Conservation (phyloP, 1,284 basidiomycete species). For the Fomitopsis betulina region DNA sequence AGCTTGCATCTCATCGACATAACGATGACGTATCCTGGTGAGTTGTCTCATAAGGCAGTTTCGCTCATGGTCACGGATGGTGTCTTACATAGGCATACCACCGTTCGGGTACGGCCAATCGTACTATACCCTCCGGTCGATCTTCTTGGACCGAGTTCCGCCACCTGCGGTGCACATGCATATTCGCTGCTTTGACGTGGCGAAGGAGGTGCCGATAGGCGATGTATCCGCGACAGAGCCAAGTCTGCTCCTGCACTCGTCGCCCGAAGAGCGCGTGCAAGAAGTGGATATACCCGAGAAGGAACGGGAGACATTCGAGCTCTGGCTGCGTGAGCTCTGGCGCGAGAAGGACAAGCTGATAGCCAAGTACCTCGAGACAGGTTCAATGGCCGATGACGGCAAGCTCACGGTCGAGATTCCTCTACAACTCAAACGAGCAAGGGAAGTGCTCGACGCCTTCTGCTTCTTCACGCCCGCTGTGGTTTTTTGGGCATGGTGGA, state of each 20-base stretch:
- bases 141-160: slow-evolving; percentile 80
- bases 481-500: slow-evolving; percentile 49
- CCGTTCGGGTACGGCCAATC: slow-evolving; percentile 72
- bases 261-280: slow-evolving; percentile 26
- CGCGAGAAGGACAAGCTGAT: slow-evolving; percentile 78
- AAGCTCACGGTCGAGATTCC: slow-evolving; percentile 49
- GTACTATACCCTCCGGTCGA: slow-evolving; percentile 85
- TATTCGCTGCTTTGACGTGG: slow-evolving; percentile 70
- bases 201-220: slow-evolving; percentile 62
- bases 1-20: slow-evolving; percentile 82
- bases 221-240: slow-evolving; percentile 39
- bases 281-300: slow-evolving; percentile 61
- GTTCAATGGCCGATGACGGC: slow-evolving; percentile 30
- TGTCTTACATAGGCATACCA: slow-evolving; percentile 53
- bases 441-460: slow-evolving; percentile 62
- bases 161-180: slow-evolving; percentile 89
- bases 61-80: not conserved
- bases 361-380: slow-evolving; percentile 52
- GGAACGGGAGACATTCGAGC: slow-evolving; percentile 74
- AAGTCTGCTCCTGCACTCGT: slow-evolving; percentile 26
- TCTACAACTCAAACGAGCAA: slow-evolving; percentile 43
- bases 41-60: slow-evolving; percentile 9
- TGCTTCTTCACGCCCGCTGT: slow-evolving; percentile 64
- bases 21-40: slow-evolving; percentile 87
- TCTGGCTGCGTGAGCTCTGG: slow-evolving; percentile 84